These are phyloP conservation scores for Taphrina confusa DNA, from an alignment of 1,139 yeast species.

Conservation along the genomic window DNA sequence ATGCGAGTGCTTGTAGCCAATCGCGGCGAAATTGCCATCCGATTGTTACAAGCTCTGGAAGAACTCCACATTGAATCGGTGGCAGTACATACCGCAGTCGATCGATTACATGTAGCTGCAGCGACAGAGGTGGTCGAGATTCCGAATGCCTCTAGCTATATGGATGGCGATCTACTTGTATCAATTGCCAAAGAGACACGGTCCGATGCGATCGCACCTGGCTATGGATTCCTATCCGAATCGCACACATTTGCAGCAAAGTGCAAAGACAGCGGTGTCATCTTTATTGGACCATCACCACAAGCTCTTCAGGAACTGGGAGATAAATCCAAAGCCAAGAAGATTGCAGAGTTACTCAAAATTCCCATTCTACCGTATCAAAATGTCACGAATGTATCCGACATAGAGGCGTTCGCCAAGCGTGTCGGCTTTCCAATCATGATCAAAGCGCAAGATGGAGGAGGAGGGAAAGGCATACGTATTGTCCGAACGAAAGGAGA, in stretches of 20 bases:
- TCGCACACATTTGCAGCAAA: constrained; percentile 94
- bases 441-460: constrained; percentile 98
- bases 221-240: constrained; percentile 94
- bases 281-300: constrained; percentile 84
- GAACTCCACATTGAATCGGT: constrained; percentile 97
- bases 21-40: constrained; percentile 96
- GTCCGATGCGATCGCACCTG: constrained; percentile 93
- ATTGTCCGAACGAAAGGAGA: constrained; percentile 82
- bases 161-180: constrained; percentile 78
- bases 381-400: constrained; percentile 69
- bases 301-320: constrained; percentile 69
- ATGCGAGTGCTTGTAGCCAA: constrained; percentile 77
- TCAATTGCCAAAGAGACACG: constrained; percentile 78
- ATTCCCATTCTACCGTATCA: constrained; percentile 97
- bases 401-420: constrained; percentile 76
- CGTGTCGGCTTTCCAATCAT: constrained; percentile 83
- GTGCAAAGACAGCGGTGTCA: constrained; percentile 76
- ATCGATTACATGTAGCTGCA: constrained; percentile 86
- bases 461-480: constrained; percentile 97
- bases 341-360: constrained; percentile 79
- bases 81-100: constrained; percentile 95
- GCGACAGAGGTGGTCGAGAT: constrained; percentile 72
- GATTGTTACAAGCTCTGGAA: constrained; percentile 84
- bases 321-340: constrained; percentile 93
- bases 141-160: constrained; percentile 87